Evolutionary conservation across 2,329 filamentous ascomycete species (phyloP).

Genomic region (Cladorrhinum sp.): DNA sequence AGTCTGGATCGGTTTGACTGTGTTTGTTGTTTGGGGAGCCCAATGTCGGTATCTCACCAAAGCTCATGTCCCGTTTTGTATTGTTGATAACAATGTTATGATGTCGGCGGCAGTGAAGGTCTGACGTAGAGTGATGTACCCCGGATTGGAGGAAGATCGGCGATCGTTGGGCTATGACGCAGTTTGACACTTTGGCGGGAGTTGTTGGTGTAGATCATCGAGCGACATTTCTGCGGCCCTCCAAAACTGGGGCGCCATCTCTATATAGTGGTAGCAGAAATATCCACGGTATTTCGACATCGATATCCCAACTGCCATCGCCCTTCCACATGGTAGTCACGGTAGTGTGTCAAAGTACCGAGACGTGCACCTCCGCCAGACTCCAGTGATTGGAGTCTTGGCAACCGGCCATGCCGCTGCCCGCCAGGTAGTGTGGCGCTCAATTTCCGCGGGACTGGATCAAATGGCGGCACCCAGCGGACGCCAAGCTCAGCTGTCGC

Average conservation of each 20-base stretch:
- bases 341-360: constrained; percentile 1
- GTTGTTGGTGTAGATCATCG: not conserved
- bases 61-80: not conserved
- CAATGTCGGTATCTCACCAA: not conserved
- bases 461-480: not conserved
- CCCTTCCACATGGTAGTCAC: not conserved
- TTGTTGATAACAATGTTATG: not conserved
- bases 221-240: not conserved
- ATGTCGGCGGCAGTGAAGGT: not conserved
- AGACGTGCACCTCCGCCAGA: not conserved
- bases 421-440: not conserved
- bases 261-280: not conserved
- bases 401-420: constrained; percentile 7
- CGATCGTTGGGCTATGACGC: constrained; percentile 15
- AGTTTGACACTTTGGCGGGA: constrained; percentile 2
- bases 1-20: not conserved
- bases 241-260: not conserved
- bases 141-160: constrained; percentile 3
- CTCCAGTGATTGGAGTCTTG: not conserved
- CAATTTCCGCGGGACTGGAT: constrained; percentile 6
- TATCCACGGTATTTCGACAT: not conserved
- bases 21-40: not conserved
- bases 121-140: constrained; percentile 11
- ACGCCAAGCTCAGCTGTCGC: constrained; percentile 7
- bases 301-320: not conserved